Evolutionary conservation across 805 yeast genomes (phyloP).

Genomic region (Saccharomyces eubayanus): DNA sequence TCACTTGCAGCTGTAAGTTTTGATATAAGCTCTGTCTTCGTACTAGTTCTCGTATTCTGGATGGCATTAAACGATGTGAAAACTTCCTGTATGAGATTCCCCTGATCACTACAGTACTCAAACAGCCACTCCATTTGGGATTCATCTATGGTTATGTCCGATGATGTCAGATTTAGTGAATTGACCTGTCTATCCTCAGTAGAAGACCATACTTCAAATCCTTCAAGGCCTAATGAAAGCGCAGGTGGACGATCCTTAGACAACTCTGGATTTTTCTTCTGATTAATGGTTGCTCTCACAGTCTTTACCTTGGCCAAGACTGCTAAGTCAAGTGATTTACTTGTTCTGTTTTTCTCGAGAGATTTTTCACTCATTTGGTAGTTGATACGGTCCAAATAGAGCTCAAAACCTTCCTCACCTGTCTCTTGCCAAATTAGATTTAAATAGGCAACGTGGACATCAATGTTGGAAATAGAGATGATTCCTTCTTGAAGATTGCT

Average conservation of each 20-base stretch:
- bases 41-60: slow-evolving; percentile 6
- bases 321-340: slow-evolving; percentile 9
- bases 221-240: slow-evolving; percentile 21
- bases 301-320: slow-evolving; percentile 13
- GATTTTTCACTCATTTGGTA: slow-evolving; percentile 16
- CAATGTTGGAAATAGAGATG: slow-evolving; percentile 9
- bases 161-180: slow-evolving; percentile 25
- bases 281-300: slow-evolving; percentile 14
- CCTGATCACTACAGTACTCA: slow-evolving; percentile 12
- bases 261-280: slow-evolving; percentile 2
- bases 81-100: slow-evolving; percentile 6
- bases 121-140: slow-evolving; percentile 33
- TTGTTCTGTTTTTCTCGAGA: slow-evolving; percentile 13
- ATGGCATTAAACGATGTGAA: slow-evolving; percentile 3
- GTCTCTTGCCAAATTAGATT: slow-evolving; percentile 19
- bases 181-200: slow-evolving; percentile 11
- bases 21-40: slow-evolving; percentile 34
- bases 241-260: slow-evolving; percentile 22
- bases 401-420: slow-evolving; percentile 12
- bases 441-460: slow-evolving; percentile 11
- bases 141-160: slow-evolving; percentile 28
- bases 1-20: slow-evolving; percentile 42
- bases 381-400: slow-evolving; percentile 18
- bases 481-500: slow-evolving; percentile 24
- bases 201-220: slow-evolving; percentile 25